These are phyloP conservation scores for Xylaria intraflava DNA, from an alignment of 495 filamentous ascomycete species.

Conservation along the genomic window DNA sequence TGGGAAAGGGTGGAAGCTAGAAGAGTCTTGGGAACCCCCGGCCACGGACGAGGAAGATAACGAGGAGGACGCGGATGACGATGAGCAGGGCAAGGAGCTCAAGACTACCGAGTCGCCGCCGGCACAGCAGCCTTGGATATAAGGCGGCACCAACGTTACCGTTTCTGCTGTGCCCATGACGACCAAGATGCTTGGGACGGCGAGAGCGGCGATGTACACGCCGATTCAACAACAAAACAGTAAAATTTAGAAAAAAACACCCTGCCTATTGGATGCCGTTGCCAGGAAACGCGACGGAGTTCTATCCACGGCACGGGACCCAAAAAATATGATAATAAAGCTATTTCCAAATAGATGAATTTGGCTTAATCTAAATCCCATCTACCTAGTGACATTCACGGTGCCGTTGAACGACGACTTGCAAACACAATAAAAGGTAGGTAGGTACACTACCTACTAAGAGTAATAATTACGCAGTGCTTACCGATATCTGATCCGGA, in stretches of 20 bases:
- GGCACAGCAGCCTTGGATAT: constrained; percentile 24
- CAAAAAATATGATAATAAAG: constrained; percentile 5
- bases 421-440: no score
- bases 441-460: neutral
- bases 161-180: constrained; percentile 2
- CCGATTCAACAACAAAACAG: no score
- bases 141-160: constrained; percentile 2
- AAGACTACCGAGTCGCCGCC: constrained; percentile 17
- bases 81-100: constrained; percentile 26
- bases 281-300: neutral
- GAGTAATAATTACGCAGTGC: neutral
- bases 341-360: no score
- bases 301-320: neutral
- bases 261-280: neutral
- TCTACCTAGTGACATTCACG: neutral
- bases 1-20: constrained; percentile 73
- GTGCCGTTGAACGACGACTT: no score
- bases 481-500: no score
- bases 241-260: constrained; percentile 11
- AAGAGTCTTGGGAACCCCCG: constrained; percentile 76
- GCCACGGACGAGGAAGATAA: constrained; percentile 52
- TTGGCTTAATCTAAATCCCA: no score
- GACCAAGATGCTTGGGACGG: neutral
- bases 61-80: constrained; percentile 42
- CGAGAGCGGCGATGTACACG: neutral